Conservation (phyloP, 352 stramenopile species). For the Phytopythium delawarense region DNA sequence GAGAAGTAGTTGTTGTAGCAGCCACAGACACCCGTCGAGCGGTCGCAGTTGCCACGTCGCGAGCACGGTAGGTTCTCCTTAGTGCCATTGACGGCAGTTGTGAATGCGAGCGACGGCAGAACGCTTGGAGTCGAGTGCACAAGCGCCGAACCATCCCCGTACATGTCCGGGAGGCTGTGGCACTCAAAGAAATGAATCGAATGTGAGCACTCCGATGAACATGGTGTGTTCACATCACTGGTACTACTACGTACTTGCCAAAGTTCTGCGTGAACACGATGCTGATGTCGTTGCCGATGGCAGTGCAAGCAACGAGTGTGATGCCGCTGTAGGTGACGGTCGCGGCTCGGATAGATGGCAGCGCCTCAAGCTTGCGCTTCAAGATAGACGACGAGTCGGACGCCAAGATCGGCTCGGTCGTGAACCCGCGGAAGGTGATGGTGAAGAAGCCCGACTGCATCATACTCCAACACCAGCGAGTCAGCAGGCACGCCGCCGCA, state of each 20-base stretch:
- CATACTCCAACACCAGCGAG: not conserved
- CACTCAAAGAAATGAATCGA: not conserved
- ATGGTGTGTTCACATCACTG: no score
- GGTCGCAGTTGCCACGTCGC: slow-evolving; percentile 82
- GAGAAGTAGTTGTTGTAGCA: slow-evolving; percentile 88
- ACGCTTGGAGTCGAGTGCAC: slow-evolving; percentile 46
- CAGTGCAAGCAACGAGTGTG: slow-evolving; percentile 58
- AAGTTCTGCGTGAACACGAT: slow-evolving; percentile 79
- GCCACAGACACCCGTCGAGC: slow-evolving; percentile 56
- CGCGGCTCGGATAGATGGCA: slow-evolving; percentile 62
- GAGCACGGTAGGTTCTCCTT: slow-evolving; percentile 89
- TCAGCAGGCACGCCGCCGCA: not conserved
- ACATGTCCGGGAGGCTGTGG: slow-evolving; percentile 47
- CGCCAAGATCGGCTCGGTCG: slow-evolving; percentile 63
- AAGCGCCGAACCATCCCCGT: slow-evolving; percentile 47
- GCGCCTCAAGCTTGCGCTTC: slow-evolving; percentile 37
- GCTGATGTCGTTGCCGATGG: slow-evolving; percentile 72
- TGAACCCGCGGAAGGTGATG: slow-evolving; percentile 76
- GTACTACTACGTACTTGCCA: slow-evolving; percentile 40
- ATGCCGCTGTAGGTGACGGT: slow-evolving; percentile 69
- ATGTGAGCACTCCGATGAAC: not conserved
- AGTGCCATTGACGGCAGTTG: slow-evolving; percentile 71
- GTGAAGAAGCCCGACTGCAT: slow-evolving; percentile 71
- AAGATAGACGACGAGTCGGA: slow-evolving; percentile 49
- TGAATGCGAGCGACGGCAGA: slow-evolving; percentile 36